phyloP scores from a whole-genome alignment of 2,329 filamentous ascomycete species.

The Emmonsia crescens region DNA sequence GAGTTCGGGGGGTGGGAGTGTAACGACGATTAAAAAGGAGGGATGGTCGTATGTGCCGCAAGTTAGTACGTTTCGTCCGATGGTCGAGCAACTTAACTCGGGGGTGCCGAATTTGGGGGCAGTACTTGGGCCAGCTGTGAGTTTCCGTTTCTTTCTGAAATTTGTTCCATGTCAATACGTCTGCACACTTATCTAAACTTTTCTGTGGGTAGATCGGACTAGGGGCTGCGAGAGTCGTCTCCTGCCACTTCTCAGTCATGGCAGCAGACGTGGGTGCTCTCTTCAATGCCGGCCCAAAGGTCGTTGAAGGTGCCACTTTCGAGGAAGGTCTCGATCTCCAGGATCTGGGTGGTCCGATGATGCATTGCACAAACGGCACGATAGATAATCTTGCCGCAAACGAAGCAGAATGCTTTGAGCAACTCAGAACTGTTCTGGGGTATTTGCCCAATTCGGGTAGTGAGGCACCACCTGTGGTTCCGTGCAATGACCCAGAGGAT shows the following conservation, averaged over 20 bases:
- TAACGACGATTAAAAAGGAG: conserved; percentile 46
- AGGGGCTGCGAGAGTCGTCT: conserved; percentile 50
- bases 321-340: conserved; percentile 50
- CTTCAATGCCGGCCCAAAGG: conserved; percentile 54
- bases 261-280: conserved; percentile 50
- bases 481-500: conserved; percentile 39
- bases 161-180: neutral
- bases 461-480: conserved; percentile 41
- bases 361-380: conserved; percentile 56
- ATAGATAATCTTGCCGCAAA: conserved; percentile 54
- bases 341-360: conserved; percentile 49
- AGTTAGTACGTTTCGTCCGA: conserved; percentile 42
- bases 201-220: conserved; percentile 40
- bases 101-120: conserved; percentile 56
- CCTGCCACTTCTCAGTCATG: conserved; percentile 57
- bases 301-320: conserved; percentile 53
- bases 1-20: conserved; percentile 51
- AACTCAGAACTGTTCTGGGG: conserved; percentile 45
- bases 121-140: conserved; percentile 48
- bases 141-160: conserved; percentile 7
- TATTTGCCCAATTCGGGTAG: conserved; percentile 50
- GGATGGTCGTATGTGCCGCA: conserved; percentile 53
- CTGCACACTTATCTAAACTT: neutral
- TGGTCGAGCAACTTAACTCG: conserved; percentile 48
- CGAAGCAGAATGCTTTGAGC: conserved; percentile 52